Percentiles rank a stretch among this genome's conserved stretches.
These are phyloP conservation scores for Quercus lobata DNA, from an alignment of 331 rosid genomes.

Conservation along the genomic window DNA sequence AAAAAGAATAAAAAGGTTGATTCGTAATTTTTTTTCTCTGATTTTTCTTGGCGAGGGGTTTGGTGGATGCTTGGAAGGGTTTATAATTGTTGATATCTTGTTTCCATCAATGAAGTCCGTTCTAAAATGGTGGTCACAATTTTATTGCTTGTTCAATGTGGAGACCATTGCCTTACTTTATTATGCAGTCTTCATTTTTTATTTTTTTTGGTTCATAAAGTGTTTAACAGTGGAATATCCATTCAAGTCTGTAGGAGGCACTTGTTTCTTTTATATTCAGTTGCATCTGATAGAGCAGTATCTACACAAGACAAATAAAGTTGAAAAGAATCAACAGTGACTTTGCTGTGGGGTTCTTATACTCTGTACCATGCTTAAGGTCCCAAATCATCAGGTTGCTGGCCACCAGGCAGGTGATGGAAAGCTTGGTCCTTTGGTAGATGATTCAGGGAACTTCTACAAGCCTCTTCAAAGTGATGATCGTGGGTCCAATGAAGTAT, in stretches of 20 bases:
- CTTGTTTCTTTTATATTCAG: not conserved
- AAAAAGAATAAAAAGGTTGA: not conserved
- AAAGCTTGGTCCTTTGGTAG: constrained; percentile 63
- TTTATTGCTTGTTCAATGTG: not conserved
- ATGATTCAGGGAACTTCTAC: constrained; percentile 70
- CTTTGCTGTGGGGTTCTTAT: not conserved
- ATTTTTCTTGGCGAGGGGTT: too few species aligned
- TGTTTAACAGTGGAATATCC: not conserved
- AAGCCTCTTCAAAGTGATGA: constrained; percentile 70
- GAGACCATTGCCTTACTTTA: not conserved
- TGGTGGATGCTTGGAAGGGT: too few species aligned
- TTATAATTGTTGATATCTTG: not conserved
- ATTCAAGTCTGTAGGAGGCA: not conserved
- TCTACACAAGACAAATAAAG: too few species aligned
- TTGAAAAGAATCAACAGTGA: too few species aligned
- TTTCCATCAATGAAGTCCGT: not conserved
- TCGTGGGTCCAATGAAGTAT: constrained; percentile 54
- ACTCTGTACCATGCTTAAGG: constrained; percentile 45
- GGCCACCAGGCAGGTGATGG: constrained; percentile 67
- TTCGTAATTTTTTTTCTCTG: not conserved
- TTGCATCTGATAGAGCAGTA: too few species aligned
- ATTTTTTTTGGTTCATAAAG: not conserved
- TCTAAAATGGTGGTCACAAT: not conserved
- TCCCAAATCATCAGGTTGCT: constrained; percentile 87
- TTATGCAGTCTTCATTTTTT: not conserved